A percentile compares a stretch with the other conserved stretches of the same genome.
phyloP scores from a whole-genome alignment of 2,329 filamentous ascomycete genomes.

The Blastomyces percursus region DNA sequence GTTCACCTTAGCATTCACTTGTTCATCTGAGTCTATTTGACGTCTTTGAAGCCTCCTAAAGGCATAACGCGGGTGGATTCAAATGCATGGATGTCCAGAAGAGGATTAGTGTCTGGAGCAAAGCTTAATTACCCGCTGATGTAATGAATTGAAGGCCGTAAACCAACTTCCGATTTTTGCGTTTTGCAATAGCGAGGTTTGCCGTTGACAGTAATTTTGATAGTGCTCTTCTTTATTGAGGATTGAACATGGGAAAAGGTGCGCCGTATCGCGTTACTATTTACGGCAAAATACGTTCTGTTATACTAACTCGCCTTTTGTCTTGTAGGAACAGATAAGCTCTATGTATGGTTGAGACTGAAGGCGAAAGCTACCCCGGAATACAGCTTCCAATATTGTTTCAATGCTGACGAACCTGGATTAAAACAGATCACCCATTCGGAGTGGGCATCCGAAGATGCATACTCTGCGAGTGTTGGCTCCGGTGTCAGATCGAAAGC shows the following conservation, averaged over 20 bases:
- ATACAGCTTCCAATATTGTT: not conserved
- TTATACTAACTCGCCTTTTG: not conserved
- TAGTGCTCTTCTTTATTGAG: not conserved
- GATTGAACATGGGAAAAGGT: slow-evolving; percentile 25
- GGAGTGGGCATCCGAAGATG: slow-evolving; percentile 88
- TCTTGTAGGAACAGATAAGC: slow-evolving; percentile 38
- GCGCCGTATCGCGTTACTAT: slow-evolving; percentile 12
- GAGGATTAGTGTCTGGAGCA: not conserved
- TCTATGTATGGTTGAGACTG: slow-evolving; percentile 32
- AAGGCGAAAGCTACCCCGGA: not conserved
- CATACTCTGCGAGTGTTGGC: slow-evolving; percentile 71
- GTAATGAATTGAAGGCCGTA: not conserved
- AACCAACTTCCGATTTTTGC: not conserved
- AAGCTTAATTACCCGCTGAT: not conserved
- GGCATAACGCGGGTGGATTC: too few relatives aligned
- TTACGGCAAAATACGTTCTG: slow-evolving; percentile 6
- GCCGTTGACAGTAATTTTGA: not conserved
- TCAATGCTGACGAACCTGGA: slow-evolving; percentile 8
- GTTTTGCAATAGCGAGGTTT: not conserved
- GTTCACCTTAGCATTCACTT: not conserved
- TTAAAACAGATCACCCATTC: slow-evolving; percentile 72
- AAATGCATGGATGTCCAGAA: too few relatives aligned
- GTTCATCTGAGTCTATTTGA: not conserved
- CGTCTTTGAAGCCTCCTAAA: not conserved
- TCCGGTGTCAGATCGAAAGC: slow-evolving; percentile 50